phyloP scores from a whole-genome alignment of 305 asterid genomes.

The Fraxinus xanthoxyloides region DNA sequence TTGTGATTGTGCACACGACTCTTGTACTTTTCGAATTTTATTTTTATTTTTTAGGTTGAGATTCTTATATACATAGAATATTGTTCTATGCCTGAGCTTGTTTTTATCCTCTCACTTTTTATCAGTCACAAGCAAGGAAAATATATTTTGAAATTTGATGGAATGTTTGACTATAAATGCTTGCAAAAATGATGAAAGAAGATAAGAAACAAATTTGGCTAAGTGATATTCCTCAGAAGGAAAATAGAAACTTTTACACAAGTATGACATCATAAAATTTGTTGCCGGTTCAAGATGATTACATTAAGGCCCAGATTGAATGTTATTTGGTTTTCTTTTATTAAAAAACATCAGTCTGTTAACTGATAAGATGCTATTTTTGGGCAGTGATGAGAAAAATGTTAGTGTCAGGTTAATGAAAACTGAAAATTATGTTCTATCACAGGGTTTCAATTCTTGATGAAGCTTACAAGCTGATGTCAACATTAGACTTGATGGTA shows the following conservation, averaged over 20 bases:
- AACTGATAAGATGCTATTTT: background rate
- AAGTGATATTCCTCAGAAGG: background rate
- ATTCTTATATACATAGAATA: background rate
- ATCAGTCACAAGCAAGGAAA: background rate
- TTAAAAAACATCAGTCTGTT: background rate
- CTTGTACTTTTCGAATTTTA: background rate
- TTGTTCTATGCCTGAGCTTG: background rate
- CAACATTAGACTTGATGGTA: constrained; percentile 57
- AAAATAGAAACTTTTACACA: background rate
- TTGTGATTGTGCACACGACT: background rate
- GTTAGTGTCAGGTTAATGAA: background rate
- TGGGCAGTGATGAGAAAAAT: background rate
- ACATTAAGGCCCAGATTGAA: background rate
- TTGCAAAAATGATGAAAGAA: background rate
- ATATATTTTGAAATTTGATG: background rate
- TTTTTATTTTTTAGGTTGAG: background rate
- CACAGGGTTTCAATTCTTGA: constrained; percentile 65
- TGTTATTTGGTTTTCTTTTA: background rate
- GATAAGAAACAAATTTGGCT: background rate
- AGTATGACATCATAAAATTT: background rate
- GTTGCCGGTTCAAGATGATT: background rate
- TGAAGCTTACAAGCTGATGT: constrained; percentile 72
- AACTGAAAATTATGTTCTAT: constrained; percentile 26
- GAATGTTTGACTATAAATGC: background rate
- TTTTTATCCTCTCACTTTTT: background rate